Percentiles rank a stretch among this genome's conserved stretches.
Evolutionary conservation across 176 grass and related monocot species (phyloP).

Genomic region (Urochloa ruziziensis): DNA sequence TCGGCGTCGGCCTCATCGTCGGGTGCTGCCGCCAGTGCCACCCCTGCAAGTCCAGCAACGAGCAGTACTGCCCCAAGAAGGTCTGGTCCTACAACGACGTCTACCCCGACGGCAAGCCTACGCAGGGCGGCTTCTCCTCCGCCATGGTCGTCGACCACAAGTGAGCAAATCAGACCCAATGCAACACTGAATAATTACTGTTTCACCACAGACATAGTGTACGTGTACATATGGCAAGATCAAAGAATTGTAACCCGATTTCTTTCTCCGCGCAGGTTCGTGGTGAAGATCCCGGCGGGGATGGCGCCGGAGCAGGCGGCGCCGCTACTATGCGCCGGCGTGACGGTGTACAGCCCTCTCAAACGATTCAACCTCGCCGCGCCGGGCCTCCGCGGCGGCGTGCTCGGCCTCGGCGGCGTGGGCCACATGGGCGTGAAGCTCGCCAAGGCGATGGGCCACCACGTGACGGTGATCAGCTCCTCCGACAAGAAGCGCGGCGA

Average conservation of each 20-base stretch:
- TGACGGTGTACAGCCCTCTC: constrained; percentile 95
- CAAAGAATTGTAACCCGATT: neutral
- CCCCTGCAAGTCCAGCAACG: constrained; percentile 73
- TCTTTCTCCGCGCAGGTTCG: constrained; percentile 44
- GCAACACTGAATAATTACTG: too few species aligned
- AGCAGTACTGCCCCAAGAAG: constrained; percentile 96
- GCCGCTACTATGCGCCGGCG: constrained; percentile 84
- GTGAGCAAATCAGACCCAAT: constrained; percentile 35
- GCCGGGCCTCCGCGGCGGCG: constrained; percentile 55
- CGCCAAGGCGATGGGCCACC: constrained; percentile 90
- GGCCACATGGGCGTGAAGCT: constrained; percentile 97
- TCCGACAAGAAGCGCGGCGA: constrained; percentile 72
- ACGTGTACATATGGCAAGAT: neutral
- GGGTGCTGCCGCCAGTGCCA: constrained; percentile 79
- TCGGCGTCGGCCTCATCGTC: constrained; percentile 73
- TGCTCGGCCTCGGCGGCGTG: constrained; percentile 83
- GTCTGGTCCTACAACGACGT: constrained; percentile 98
- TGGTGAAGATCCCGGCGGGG: constrained; percentile 69
- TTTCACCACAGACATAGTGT: too few species aligned
- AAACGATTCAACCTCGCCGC: constrained; percentile 68
- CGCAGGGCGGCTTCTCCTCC: constrained; percentile 83
- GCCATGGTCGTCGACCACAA: constrained; percentile 89
- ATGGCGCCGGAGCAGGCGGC: constrained; percentile 84
- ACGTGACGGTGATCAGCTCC: constrained; percentile 94
- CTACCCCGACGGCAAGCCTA: constrained; percentile 79